Evolutionary conservation across 1,284 basidiomycete species (phyloP).

Genomic region (Xanthoconium separans): DNA sequence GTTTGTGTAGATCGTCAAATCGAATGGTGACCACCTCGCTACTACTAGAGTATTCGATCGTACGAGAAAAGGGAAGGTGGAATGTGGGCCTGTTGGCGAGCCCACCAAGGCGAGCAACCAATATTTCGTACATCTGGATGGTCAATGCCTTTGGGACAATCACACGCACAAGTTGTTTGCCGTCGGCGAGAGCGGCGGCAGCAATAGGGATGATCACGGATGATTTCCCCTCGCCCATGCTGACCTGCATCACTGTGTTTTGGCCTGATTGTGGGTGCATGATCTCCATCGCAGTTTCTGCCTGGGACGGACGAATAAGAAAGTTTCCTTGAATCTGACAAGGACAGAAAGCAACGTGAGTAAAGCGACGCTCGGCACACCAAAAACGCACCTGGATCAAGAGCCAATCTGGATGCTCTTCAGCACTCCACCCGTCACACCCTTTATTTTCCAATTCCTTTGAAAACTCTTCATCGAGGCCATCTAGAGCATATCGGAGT

Average conservation of each 20-base stretch:
- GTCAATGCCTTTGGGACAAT: slow-evolving; percentile 45
- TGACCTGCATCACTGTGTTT: background rate
- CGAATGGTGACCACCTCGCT: fast-evolving
- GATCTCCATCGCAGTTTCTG: slow-evolving; percentile 43
- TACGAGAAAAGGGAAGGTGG: slow-evolving; percentile 47
- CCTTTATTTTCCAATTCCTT: slow-evolving; percentile 18
- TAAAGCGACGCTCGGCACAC: no score
- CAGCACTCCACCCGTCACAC: slow-evolving; percentile 13
- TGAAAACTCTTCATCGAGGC: background rate
- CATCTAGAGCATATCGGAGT: background rate
- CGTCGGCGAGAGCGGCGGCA: slow-evolving; percentile 41
- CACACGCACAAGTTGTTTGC: slow-evolving; percentile 43
- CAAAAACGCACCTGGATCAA: slow-evolving; percentile 25
- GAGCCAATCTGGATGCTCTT: slow-evolving; percentile 40
- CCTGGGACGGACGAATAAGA: slow-evolving; percentile 39
- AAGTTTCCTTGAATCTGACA: slow-evolving; percentile 44
- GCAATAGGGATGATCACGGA: slow-evolving; percentile 46
- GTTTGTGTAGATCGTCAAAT: slow-evolving; percentile 18
- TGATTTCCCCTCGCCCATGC: slow-evolving; percentile 4
- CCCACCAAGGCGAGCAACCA: slow-evolving; percentile 44
- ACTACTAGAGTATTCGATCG: background rate
- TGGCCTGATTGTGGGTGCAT: slow-evolving; percentile 35
- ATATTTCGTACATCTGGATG: slow-evolving; percentile 46
- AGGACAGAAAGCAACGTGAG: background rate
- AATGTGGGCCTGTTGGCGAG: slow-evolving; percentile 46